These are phyloP conservation scores for Canna indica DNA, from an alignment of 176 grass and related monocot species.

Conservation along the genomic window DNA sequence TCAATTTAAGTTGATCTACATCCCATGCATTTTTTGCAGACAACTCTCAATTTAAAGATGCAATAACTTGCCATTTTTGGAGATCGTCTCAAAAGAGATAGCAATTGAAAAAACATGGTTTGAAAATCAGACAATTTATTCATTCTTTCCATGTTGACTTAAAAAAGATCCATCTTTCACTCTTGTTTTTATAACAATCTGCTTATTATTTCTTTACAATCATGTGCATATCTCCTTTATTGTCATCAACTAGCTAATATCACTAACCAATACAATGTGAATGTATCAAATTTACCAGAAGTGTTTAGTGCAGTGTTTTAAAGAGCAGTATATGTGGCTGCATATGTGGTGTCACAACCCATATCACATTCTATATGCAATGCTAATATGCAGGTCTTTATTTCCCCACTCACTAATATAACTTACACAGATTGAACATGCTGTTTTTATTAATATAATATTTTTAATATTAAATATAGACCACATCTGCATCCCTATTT, in stretches of 20 bases:
- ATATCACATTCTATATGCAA: too few relatives aligned
- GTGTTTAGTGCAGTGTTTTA: background rate
- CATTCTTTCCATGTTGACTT: background rate
- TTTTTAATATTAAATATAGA: too few relatives aligned
- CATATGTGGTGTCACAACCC: too few relatives aligned
- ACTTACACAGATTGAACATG: too few relatives aligned
- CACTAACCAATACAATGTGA: background rate
- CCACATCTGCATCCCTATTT: too few relatives aligned
- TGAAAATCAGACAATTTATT: background rate
- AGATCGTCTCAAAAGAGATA: background rate
- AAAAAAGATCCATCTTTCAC: background rate
- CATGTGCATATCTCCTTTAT: background rate
- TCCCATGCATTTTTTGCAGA: background rate
- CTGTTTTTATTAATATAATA: too few relatives aligned
- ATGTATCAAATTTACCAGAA: background rate
- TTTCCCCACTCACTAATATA: too few relatives aligned
- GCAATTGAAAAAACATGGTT: background rate
- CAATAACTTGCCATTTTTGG: background rate
- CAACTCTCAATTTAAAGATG: background rate
- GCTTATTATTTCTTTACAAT: background rate
- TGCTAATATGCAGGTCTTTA: too few relatives aligned
- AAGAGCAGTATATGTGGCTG: too few relatives aligned
- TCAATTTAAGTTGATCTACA: background rate
- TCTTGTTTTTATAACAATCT: background rate
- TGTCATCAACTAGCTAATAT: background rate